Conservation (phyloP, 75 land plant genomes). For the Sequoiadendron giganteum region DNA sequence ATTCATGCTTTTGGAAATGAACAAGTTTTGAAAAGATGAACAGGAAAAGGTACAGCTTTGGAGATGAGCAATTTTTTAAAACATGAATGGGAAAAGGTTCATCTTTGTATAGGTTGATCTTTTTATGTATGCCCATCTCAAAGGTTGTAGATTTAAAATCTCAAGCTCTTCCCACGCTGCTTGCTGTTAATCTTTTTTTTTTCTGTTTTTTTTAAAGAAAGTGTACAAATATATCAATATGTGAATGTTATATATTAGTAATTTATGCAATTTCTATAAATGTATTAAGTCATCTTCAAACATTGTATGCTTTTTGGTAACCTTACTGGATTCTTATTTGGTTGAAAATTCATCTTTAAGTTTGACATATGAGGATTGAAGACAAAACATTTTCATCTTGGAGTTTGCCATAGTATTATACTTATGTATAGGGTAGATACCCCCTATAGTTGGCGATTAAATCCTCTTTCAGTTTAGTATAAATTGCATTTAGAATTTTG, state of each 20-base stretch:
- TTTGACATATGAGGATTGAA: not conserved
- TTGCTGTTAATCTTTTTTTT: not conserved
- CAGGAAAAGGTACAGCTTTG: not conserved
- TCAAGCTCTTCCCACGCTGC: not conserved
- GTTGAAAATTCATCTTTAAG: not conserved
- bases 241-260: not conserved
- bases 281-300: not conserved
- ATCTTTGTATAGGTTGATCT: not conserved
- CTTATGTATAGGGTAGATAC: not conserved
- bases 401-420: not conserved
- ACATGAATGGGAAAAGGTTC: not conserved
- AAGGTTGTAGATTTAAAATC: not conserved
- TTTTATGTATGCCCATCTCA: not conserved
- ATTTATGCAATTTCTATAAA: not conserved
- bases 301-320: not conserved
- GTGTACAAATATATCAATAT: not conserved
- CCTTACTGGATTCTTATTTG: not conserved
- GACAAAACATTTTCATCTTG: not conserved
- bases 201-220: not conserved
- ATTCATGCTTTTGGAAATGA: not conserved
- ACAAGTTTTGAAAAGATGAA: not conserved
- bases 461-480: not conserved
- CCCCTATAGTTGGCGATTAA: not conserved
- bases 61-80: not conserved
- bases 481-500: not conserved